phyloP scores from a whole-genome alignment of 2,329 filamentous ascomycete genomes.

The Neofusicoccum kwambonambiense region DNA sequence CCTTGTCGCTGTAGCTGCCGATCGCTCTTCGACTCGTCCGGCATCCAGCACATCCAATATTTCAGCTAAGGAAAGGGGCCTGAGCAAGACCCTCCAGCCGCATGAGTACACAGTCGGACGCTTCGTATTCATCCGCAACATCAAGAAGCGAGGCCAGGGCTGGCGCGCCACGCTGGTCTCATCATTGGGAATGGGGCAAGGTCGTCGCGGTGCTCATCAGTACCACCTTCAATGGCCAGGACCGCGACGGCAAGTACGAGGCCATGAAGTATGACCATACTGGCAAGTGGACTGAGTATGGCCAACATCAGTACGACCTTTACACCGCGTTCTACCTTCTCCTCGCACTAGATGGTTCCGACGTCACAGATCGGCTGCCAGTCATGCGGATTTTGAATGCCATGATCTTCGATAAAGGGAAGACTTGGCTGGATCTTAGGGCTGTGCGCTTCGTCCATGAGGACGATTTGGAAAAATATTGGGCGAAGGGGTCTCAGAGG shows the following conservation, averaged over 20 bases:
- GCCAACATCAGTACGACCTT: neutral
- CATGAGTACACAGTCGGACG: neutral
- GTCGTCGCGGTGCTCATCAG: neutral
- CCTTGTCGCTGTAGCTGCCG: no score
- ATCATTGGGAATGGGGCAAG: neutral
- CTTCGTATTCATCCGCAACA: neutral
- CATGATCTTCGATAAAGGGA: neutral
- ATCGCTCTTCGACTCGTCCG: no score
- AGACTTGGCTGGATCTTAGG: neutral
- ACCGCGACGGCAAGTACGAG: neutral
- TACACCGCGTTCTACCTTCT: neutral
- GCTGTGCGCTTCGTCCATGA: neutral
- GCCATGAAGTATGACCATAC: no score
- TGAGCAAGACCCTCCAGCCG: neutral
- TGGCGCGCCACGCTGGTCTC: neutral
- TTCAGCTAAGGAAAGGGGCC: no score
- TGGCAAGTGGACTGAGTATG: no score
- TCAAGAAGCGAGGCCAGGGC: neutral
- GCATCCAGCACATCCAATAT: no score
- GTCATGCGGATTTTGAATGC: no score
- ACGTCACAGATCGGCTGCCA: no score
- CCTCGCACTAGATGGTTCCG: neutral
- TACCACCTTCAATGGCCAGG: neutral
- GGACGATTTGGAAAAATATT: neutral
- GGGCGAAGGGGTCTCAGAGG: neutral